Evolutionary conservation across 345 rosid species (phyloP), one percentile per base, ranked within the genome.

Genomic region (Turritis glabra): DNA sequence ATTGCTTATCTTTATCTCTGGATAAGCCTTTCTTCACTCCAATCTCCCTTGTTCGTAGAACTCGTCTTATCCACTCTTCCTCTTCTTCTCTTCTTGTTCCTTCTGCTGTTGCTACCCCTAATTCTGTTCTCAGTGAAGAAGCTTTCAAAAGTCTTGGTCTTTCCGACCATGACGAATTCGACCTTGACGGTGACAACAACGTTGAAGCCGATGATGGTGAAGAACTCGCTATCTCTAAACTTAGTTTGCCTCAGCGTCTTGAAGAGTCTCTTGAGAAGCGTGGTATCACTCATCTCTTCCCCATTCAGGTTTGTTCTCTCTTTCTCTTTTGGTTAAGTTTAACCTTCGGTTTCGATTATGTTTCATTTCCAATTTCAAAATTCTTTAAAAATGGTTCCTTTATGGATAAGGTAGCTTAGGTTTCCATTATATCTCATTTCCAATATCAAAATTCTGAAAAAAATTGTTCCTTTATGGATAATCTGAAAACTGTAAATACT

Each of bases 261-360:
- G 97, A 84, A 29, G 87, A 88, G 15, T 15, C 88, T 33, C 96
- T 95, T 5, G 83, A 82, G 77, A 85, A 85, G 56, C 93, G 99
- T 19, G 99, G 97, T 68, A 95, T 95, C 69, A 86, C 90, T 81
- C 83, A 85, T 43, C 97, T 95, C 73, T 95, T 95, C 79, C 99
- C 99, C 27, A 89, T 95, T 82, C 99, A 95, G 84, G 99, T 89
- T 30, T 11, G 50, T 27, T 9, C 38, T 69, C 53, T 41, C 21
- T 76, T 9, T 18, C 13, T 3, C 13, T 19, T 47, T 33, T 38
- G 13, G 50, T 57, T 56, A 8, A 14, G 27, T 3, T 35, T 25
- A 0, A 3, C 22, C 22, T 69, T 41, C 44, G 64, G 30, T 32
- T 60, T 56, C 12, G 3, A 17, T 8, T 72, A 1, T n/a, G 0